These are phyloP conservation scores for Prosopis cineraria DNA, from an alignment of 306 rosid genomes.

Conservation along the genomic window DNA sequence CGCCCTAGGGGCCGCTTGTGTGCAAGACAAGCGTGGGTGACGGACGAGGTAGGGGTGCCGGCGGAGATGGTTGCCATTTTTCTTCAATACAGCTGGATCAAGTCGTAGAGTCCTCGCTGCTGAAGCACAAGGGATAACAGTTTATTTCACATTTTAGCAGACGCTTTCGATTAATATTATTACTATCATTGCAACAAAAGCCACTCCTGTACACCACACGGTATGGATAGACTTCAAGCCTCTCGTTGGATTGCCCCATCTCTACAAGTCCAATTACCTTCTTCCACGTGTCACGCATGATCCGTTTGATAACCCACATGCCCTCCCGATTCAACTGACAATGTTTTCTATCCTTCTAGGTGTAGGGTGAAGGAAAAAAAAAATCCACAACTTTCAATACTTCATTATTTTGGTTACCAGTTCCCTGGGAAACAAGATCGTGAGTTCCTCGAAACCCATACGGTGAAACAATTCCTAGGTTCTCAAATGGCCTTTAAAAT, in stretches of 20 bases:
- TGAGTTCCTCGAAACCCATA: not conserved
- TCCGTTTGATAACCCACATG: conserved; percentile 23
- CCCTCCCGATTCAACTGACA: not conserved
- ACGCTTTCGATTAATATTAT: conserved; percentile 20
- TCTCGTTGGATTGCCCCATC: conserved; percentile 55
- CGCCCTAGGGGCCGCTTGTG: conserved; percentile 53
- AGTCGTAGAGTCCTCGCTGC: not conserved
- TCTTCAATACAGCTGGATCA: conserved; percentile 16
- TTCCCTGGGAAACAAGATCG: not conserved
- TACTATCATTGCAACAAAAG: conserved; percentile 37
- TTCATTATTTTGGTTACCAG: not conserved
- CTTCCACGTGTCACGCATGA: conserved; percentile 57
- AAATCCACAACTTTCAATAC: not conserved
- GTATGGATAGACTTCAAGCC: conserved; percentile 47
- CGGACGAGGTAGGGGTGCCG: conserved; percentile 50
- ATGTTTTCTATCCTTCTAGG: not conserved
- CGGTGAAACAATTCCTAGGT: not conserved
- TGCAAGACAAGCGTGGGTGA: conserved; percentile 52
- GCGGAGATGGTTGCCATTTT: conserved; percentile 75
- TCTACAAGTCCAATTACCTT: conserved; percentile 40
- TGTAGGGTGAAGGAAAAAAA: not conserved
- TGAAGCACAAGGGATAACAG: not conserved
- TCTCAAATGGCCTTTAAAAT: not conserved
- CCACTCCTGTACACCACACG: conserved; percentile 51
- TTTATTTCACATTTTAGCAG: conserved; percentile 30